Evolutionary conservation across 805 yeast species (phyloP).

Genomic region (Torulaspora microellipsoides): DNA sequence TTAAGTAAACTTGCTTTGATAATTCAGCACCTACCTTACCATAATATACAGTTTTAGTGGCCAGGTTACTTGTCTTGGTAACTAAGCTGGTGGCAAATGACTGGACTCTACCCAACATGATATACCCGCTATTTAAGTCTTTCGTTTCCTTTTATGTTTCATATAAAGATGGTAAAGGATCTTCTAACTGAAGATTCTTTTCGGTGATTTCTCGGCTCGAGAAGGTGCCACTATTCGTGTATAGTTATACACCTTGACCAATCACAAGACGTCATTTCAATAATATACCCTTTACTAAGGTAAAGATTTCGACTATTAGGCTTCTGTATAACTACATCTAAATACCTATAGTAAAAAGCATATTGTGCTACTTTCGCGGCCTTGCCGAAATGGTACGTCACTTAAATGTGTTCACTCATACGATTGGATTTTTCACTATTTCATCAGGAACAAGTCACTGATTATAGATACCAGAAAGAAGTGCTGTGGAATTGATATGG

Average conservation of each 20-base stretch:
- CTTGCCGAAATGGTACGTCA: too few relatives aligned
- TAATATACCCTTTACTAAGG: not conserved
- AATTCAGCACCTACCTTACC: conserved; percentile 51
- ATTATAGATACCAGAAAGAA: too few relatives aligned
- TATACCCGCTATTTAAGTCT: not conserved
- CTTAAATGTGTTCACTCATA: too few relatives aligned
- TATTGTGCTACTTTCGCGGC: too few relatives aligned
- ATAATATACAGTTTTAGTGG: conserved; percentile 74
- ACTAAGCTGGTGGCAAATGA: conserved; percentile 24
- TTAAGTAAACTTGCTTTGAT: conserved; percentile 65
- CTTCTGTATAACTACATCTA: too few relatives aligned
- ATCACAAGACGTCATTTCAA: conserved; percentile 7
- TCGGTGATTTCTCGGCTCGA: conserved; percentile 3
- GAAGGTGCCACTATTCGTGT: conserved; percentile 2
- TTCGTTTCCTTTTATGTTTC: not conserved
- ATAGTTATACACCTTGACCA: conserved; percentile 2
- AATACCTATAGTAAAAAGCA: too few relatives aligned
- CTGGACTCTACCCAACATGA: conserved; percentile 31
- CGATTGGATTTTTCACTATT: too few relatives aligned
- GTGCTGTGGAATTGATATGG: too few relatives aligned
- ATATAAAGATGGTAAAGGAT: too few relatives aligned
- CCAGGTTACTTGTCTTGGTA: conserved; percentile 25
- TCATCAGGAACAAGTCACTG: too few relatives aligned
- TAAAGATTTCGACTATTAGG: not conserved
- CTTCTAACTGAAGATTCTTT: conserved; percentile 2